Base-by-base conservation (phyloP, 2,329 filamentous ascomycete species). In the Cordyceps fumosorosea region DNA sequence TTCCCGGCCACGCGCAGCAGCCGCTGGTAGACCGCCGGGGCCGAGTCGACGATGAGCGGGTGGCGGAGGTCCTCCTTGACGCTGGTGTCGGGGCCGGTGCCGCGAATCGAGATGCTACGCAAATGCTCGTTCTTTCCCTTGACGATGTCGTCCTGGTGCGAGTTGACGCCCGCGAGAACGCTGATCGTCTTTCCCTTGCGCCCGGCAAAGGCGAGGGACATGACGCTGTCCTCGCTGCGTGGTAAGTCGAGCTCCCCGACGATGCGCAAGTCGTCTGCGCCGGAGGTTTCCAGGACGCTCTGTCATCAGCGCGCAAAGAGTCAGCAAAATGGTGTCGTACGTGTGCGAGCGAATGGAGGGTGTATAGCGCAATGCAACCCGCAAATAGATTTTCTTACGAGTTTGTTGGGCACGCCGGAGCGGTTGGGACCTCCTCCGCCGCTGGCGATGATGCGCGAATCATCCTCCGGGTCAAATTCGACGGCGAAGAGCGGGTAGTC, bases 151-250 rank as follows among this genome's bases (percentile, higher is more conserved):
- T 81, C 82, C 53, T 86, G 81, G 63, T 88, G 89, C 63, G 91
- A 92, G 74, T 96, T 97, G 76, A 96, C 88, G 60, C 92, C 92
- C 29, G 92, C 90, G 66, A 90, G 87, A 59, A 78, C 52, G 50
- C 80, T 73, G 26, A 83, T 84, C 54, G 70, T 79, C 68, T 81
- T 86, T 56, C 78, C 79, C 75, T 78, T 83, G 74, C 70, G 82
- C 71, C 77, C 82, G 66, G 91, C 86, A 58, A 89, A 84, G 48
- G 87, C 91, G 56, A 97, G 81, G 60, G 89, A 93, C 66, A 89
- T 91, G 63, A 96, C 90, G 62, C 89, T 96, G 75, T 98, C 93
- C 77, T 97, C 93, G 71, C 93, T 86, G 68, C 86, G 83, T 65
- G 89, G 89, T 55, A 96, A 85, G 63, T 91, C 86, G 70, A 93